These are phyloP conservation scores for Friedmanniomyces endolithicus DNA, from an alignment of 495 filamentous ascomycete species.

Conservation along the genomic window DNA sequence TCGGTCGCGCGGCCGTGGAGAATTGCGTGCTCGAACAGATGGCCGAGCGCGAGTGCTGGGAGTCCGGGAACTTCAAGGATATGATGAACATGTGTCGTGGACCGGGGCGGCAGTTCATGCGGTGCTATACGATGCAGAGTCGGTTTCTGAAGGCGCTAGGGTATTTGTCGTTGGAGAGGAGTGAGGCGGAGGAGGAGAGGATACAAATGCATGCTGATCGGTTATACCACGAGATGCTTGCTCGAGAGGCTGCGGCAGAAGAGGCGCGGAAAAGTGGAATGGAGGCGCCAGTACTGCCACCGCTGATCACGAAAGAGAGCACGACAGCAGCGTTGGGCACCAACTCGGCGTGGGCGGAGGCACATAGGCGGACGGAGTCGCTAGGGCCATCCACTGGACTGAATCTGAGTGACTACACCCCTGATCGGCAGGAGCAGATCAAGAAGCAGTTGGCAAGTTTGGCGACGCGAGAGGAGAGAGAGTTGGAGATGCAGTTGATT, in stretches of 20 bases:
- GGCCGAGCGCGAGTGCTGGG: conserved; percentile 63
- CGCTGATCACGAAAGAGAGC: conserved; percentile 10
- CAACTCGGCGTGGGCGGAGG: conserved; percentile 13
- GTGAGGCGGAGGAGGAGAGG: conserved; percentile 60
- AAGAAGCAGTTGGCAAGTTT: conserved; percentile 23
- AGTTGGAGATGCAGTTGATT: conserved; percentile 26
- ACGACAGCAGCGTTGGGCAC: conserved; percentile 14
- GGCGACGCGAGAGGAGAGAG: conserved; percentile 18
- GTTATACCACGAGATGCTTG: conserved; percentile 72
- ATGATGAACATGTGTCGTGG: conserved; percentile 60
- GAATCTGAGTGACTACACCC: conserved; percentile 11
- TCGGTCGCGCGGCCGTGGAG: conserved; percentile 75
- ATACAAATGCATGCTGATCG: conserved; percentile 94
- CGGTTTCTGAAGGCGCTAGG: conserved; percentile 82
- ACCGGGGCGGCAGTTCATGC: conserved; percentile 56
- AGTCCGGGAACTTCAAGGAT: conserved; percentile 45
- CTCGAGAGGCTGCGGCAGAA: conserved; percentile 56
- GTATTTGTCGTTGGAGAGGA: conserved; percentile 57
- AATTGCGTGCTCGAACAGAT: conserved; percentile 84
- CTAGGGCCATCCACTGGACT: conserved; percentile 8
- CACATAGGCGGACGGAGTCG: conserved; percentile 1
- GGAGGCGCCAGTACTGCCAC: conserved; percentile 21
- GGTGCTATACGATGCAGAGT: conserved; percentile 74
- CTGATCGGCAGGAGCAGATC: conserved; percentile 20
- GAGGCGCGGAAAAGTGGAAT: conserved; percentile 41